Evolutionary conservation across 2,329 filamentous ascomycete genomes (phyloP).

Genomic region (Rasamsonia emersonii): DNA sequence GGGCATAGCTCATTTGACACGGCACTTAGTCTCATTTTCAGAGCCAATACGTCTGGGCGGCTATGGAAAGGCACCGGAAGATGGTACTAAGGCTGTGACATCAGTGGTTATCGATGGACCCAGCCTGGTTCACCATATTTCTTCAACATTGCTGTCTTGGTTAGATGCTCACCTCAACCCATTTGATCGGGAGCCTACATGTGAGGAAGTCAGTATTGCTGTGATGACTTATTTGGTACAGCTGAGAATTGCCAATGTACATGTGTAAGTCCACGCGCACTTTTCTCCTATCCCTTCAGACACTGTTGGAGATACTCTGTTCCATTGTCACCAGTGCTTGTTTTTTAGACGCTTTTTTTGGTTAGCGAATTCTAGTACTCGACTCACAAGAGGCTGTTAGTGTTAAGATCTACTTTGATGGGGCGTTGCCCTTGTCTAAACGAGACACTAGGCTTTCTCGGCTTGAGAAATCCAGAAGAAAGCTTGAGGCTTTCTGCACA

Average conservation of each 20-base stretch:
- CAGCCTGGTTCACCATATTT: constrained; percentile 65
- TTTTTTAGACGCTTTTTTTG: no score
- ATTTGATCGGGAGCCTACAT: constrained; percentile 50
- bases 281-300: constrained; percentile 9
- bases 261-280: constrained; percentile 57
- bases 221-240: constrained; percentile 55
- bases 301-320: no score
- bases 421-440: constrained; percentile 64
- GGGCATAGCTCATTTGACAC: constrained; percentile 27
- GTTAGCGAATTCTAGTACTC: constrained; percentile 11
- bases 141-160: constrained; percentile 46
- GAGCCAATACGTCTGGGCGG: constrained; percentile 16
- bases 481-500: constrained; percentile 45
- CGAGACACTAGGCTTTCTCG: constrained; percentile 52
- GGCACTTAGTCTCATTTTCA: constrained; percentile 22
- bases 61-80: constrained; percentile 3
- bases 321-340: no score
- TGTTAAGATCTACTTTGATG: constrained; percentile 74
- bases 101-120: constrained; percentile 65
- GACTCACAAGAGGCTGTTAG: constrained; percentile 31
- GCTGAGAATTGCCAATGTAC: constrained; percentile 47
- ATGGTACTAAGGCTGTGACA: constrained; percentile 10
- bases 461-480: constrained; percentile 48
- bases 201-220: constrained; percentile 52
- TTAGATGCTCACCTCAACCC: constrained; percentile 34